phyloP scores from a whole-genome alignment of 2,329 filamentous ascomycete genomes.

The Hansfordia pulvinata region DNA sequence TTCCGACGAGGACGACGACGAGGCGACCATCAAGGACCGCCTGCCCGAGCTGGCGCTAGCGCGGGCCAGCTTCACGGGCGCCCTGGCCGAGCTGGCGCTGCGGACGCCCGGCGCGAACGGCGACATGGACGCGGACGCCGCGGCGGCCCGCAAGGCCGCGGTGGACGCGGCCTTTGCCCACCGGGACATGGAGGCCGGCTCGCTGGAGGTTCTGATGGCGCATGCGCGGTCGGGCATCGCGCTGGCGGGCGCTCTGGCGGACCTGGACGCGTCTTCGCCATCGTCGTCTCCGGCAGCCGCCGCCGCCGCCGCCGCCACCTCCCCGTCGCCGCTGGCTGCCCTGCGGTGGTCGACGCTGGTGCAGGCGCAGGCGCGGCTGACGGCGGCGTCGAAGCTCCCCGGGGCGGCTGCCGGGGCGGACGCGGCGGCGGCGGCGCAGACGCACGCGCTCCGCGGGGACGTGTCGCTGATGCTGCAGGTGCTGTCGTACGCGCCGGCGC shows the following conservation, averaged over 20 bases:
- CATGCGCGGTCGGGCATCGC: slow-evolving; percentile 13
- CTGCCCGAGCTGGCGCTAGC: slow-evolving; percentile 13
- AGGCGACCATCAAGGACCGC: slow-evolving; percentile 6
- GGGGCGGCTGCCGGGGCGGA: slow-evolving; percentile 7
- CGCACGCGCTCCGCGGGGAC: slow-evolving; percentile 15
- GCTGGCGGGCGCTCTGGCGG: slow-evolving; percentile 12
- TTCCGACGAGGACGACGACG: no score
- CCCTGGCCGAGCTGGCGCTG: slow-evolving; percentile 10
- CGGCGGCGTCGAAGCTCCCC: slow-evolving; percentile 8
- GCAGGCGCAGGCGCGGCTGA: slow-evolving; percentile 9
- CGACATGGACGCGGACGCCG: slow-evolving; percentile 11
- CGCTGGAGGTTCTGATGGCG: slow-evolving; percentile 8
- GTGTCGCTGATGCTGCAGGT: slow-evolving; percentile 12
- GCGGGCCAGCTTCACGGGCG: slow-evolving; percentile 11
- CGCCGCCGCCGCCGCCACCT: slow-evolving; percentile 4
- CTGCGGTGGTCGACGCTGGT: slow-evolving; percentile 15
- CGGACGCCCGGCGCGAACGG: slow-evolving; percentile 13
- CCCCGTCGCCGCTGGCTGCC: slow-evolving; percentile 7
- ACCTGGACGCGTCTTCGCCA: no score
- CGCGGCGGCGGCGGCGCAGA: slow-evolving; percentile 10
- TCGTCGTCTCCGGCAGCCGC: no score
- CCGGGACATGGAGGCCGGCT: slow-evolving; percentile 7
- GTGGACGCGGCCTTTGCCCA: slow-evolving; percentile 12
- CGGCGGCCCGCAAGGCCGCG: slow-evolving; percentile 11
- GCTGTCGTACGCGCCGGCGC: slow-evolving; percentile 11